Conservation (phyloP, 495 filamentous ascomycete genomes). For the Wilcoxina mikolae region DNA sequence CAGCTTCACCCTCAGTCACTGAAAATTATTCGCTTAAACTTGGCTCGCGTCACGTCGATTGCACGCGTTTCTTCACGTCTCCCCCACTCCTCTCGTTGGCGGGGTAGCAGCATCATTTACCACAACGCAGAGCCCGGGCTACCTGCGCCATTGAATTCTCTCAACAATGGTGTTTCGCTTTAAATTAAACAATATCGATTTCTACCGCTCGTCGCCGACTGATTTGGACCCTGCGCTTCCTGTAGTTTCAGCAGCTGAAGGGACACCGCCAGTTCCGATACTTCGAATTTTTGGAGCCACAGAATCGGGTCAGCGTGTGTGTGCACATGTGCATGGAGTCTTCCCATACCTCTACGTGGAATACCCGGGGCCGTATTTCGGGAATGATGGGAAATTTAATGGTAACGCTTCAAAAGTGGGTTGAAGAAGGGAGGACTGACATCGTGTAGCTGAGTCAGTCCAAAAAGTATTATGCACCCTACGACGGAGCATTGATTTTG, state of each 20-base stretch:
- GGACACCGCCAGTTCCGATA: constrained; percentile 61
- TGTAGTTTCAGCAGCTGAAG: constrained; percentile 37
- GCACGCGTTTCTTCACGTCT: no score
- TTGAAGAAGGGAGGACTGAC: constrained; percentile 1
- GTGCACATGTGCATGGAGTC: constrained; percentile 88
- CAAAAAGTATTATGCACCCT: constrained; percentile 6
- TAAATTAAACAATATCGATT: constrained; percentile 59
- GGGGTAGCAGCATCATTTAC: not conserved
- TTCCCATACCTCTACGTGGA: constrained; percentile 89
- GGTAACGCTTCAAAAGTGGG: not conserved
- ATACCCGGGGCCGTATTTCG: constrained; percentile 50
- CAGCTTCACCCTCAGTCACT: no score
- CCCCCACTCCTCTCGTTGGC: not conserved
- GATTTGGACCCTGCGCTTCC: constrained; percentile 68
- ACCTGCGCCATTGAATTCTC: no score
- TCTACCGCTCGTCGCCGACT: constrained; percentile 67
- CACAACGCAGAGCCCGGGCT: no score
- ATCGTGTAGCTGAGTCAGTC: not conserved
- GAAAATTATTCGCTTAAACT: no score
- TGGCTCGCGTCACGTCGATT: no score
- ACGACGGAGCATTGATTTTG: constrained; percentile 18
- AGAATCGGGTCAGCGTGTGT: constrained; percentile 90
- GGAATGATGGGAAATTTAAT: constrained; percentile 45
- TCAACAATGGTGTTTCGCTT: constrained; percentile 4
- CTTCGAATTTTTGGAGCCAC: constrained; percentile 87